Base-by-base conservation (phyloP, 176 grass and related monocot species). In the Coix lacrymajobi region DNA sequence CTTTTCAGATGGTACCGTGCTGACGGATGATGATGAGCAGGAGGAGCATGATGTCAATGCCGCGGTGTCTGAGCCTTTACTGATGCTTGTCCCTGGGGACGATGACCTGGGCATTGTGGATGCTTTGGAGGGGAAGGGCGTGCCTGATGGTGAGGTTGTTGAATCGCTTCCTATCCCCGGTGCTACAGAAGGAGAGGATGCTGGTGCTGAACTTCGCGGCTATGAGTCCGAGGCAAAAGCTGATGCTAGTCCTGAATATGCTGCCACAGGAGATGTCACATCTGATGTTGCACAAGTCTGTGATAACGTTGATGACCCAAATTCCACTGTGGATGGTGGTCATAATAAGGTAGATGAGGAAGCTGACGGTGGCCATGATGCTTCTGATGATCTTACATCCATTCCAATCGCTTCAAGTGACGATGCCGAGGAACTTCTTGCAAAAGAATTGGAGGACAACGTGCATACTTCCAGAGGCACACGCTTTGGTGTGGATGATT, bases 401-500 rank as follows among this genome's bases (percentile, higher is more conserved):
- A 14, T 26, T 6, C 69, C 70, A 13, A 79, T 19, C 86, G 29
- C 25, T 38, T 46, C 45, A 17, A 48, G 28, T 45, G 39, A 44
- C 9, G 14, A 60, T 73, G 57, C 71, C 57, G 3, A 6, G n/a
- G 66, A 78, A 58, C 19, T 71, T 44, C n/a, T 19, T 43, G 73
- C 9, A 9, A 72, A 86, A 17, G 88, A 66, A 37, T 31, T 29
- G 31, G 83, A 82, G 56, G 54, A 90, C 36, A 19, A 25, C 34
- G 36, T 60, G 44, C 83, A 66, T 86, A 44, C 79, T 66, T 86
- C 83, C 78, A 82, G 31, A 49, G 78, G 78, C 3, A 31, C 65
- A 28, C 73, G 0, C 56, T 73, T 86, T 38, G 78, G 56, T 78
- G 20, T 82, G 44, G 57, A 73, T 49, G 78, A 91, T 78, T 82